Conservation (phyloP, 805 yeast species). For the Candida xiaguanensis region DNA sequence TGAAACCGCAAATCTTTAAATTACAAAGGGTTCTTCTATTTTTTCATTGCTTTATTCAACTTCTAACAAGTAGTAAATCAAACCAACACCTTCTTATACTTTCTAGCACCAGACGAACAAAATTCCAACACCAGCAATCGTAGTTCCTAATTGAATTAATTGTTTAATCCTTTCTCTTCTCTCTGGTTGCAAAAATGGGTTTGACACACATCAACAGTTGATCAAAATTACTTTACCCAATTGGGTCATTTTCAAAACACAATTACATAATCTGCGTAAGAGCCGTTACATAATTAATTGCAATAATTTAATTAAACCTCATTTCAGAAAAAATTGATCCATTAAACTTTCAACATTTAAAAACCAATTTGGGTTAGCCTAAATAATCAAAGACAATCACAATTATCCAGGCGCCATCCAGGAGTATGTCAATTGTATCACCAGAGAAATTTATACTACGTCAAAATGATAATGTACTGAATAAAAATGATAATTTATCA, state of each 20-base stretch:
- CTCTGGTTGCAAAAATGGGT: constrained; percentile 2
- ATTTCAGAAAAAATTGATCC: constrained; percentile 1
- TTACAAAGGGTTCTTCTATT: background rate
- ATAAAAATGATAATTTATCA: constrained; percentile 1
- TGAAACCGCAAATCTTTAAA: background rate
- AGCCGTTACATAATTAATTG: constrained; percentile 1
- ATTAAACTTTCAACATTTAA: background rate
- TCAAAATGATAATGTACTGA: background rate
- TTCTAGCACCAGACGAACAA: no score
- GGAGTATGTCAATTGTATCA: constrained; percentile 2
- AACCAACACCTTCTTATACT: no score
- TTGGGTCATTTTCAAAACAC: constrained; percentile 1
- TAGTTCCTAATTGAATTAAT: no score
- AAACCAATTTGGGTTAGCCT: no score
- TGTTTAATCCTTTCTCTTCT: no score
- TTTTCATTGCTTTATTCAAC: no score
- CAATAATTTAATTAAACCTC: background rate
- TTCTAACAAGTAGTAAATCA: no score
- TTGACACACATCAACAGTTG: background rate
- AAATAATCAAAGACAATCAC: no score
- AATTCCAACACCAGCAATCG: no score
- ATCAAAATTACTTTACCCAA: constrained; percentile 2
- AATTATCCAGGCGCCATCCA: background rate
- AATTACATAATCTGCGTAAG: background rate
- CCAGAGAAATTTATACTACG: constrained; percentile 3